A percentile compares a stretch with the other conserved stretches of the same genome.
These are phyloP conservation scores for Celoporthe dispersa DNA, from an alignment of 2,329 filamentous ascomycete species.

Conservation along the genomic window DNA sequence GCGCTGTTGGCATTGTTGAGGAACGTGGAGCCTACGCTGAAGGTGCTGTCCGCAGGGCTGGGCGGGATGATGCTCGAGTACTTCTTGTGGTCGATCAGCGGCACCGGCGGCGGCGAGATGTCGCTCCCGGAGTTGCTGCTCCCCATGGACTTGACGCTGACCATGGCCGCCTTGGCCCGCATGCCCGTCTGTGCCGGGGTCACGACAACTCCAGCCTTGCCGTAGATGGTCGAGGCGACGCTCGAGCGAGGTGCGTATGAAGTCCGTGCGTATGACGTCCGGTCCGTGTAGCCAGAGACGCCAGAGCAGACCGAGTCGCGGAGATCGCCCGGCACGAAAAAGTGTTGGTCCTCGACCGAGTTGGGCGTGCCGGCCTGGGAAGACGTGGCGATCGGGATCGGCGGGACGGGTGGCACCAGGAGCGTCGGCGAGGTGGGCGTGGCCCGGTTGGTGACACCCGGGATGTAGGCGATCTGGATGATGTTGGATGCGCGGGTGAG, in stretches of 20 bases:
- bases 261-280: conserved; percentile 63
- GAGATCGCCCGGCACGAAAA: conserved; percentile 89
- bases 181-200: conserved; percentile 85
- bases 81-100: conserved; percentile 68
- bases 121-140: conserved; percentile 57
- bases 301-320: conserved; percentile 90
- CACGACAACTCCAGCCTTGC: conserved; percentile 84
- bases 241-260: conserved; percentile 68
- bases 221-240: conserved; percentile 92
- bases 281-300: conserved; percentile 66
- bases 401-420: conserved; percentile 89
- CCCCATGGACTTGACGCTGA: conserved; percentile 81
- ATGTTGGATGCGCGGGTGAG: conserved; percentile 97
- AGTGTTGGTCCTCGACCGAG: conserved; percentile 77
- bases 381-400: conserved; percentile 75
- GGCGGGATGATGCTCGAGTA: conserved; percentile 55
- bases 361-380: conserved; percentile 60
- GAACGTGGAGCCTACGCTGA: conserved; percentile 71
- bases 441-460: conserved; percentile 91
- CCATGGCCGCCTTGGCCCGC: conserved; percentile 86
- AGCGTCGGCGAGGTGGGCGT: conserved; percentile 80
- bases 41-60: conserved; percentile 59
- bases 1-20: conserved; percentile 63
- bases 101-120: conserved; percentile 69
- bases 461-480: conserved; percentile 99